Conservation (phyloP, 805 yeast species). For the Nakazawaea holstii region DNA sequence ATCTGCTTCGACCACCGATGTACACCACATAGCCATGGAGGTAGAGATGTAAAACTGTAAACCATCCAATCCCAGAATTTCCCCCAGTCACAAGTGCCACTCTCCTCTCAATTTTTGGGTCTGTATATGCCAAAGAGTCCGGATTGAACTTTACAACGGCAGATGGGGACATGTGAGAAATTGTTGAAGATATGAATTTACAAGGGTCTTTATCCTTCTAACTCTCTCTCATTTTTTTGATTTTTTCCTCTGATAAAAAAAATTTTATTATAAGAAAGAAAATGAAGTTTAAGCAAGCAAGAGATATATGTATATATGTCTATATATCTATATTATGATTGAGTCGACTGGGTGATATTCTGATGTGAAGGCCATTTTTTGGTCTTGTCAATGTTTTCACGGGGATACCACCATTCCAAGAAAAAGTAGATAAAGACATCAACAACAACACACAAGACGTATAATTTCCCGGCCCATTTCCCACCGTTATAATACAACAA, state of each 20-base stretch:
- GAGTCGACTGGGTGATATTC: no score
- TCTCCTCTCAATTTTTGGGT: slow-evolving; percentile 49
- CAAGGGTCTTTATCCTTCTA: no score
- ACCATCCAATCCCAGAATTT: slow-evolving; percentile 76
- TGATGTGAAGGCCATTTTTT: slow-evolving; percentile 65
- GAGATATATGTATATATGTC: no score
- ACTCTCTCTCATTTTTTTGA: no score
- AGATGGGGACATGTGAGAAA: slow-evolving; percentile 3
- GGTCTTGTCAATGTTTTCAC: slow-evolving; percentile 62
- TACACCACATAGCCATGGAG: slow-evolving; percentile 76
- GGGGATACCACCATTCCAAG: slow-evolving; percentile 70
- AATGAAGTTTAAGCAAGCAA: no score
- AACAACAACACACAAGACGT: slow-evolving; percentile 72
- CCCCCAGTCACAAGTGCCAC: slow-evolving; percentile 80
- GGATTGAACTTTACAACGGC: slow-evolving; percentile 31
- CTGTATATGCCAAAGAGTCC: slow-evolving; percentile 50
- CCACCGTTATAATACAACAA: slow-evolving; percentile 66
- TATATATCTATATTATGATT: no score
- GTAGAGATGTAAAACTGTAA: slow-evolving; percentile 67
- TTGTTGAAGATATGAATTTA: no score
- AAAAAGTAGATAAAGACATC: slow-evolving; percentile 63
- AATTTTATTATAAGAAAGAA: no score
- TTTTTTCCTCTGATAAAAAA: no score
- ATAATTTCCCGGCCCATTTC: slow-evolving; percentile 81
- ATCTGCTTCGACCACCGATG: slow-evolving; percentile 62